These are phyloP conservation scores for Eruca vesicaria DNA, from an alignment of 441 rosid genomes.

Conservation along the genomic window DNA sequence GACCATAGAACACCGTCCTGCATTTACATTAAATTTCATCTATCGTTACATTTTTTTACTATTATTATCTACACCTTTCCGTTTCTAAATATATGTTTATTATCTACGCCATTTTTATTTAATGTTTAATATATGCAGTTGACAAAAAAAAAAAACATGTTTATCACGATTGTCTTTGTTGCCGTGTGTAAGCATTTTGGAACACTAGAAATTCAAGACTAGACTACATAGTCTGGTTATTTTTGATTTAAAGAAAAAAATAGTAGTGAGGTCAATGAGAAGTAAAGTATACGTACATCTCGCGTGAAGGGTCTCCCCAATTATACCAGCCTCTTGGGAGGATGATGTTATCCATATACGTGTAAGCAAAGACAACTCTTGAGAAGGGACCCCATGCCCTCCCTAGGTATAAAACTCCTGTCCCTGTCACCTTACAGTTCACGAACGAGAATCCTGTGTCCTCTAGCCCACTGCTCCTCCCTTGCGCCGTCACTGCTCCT, in stretches of 20 bases:
- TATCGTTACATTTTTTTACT: not conserved
- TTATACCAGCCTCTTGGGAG: constrained; percentile 96
- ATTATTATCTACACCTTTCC: not conserved
- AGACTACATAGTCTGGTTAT: not conserved
- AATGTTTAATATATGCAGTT: too few relatives aligned
- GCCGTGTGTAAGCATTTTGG: not conserved
- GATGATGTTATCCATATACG: constrained; percentile 94
- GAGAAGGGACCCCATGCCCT: constrained; percentile 99
- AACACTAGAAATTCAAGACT: not conserved
- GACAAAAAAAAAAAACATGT: too few relatives aligned
- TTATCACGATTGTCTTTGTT: not conserved
- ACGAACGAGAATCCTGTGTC: constrained; percentile 99
- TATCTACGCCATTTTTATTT: too few relatives aligned
- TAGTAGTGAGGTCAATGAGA: not conserved
- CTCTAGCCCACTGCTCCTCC: constrained; percentile 72
- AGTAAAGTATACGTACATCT: constrained; percentile 50
- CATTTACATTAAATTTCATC: not conserved
- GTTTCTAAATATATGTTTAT: not conserved
- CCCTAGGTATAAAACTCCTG: constrained; percentile 89
- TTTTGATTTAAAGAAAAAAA: not conserved
- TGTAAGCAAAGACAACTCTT: constrained; percentile 90
- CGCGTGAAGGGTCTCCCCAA: constrained; percentile 97
- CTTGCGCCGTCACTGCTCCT: constrained; percentile 92
- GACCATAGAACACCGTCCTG: constrained; percentile 99
- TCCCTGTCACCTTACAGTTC: constrained; percentile 94